Percentiles rank a stretch among this genome's conserved stretches.
Evolutionary conservation across 164 flowering plant species (phyloP).

Genomic region (Magnolia kwangsiensis): DNA sequence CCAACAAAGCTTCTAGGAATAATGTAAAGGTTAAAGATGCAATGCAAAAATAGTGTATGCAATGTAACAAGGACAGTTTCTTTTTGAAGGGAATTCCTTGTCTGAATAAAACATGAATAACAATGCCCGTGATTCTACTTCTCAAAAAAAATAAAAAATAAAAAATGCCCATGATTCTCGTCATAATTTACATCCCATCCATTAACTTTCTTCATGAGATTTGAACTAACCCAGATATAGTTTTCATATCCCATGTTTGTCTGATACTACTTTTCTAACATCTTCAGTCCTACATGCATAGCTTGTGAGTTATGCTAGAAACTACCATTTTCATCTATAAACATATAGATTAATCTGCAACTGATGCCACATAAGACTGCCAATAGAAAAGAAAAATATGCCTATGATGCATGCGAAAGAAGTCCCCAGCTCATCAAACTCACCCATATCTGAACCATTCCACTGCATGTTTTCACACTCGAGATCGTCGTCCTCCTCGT

Average conservation of each 20-base stretch:
- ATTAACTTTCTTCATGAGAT: not conserved
- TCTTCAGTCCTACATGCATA: not conserved
- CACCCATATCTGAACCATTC: slow-evolving; percentile 75
- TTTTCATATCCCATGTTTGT: too few species aligned
- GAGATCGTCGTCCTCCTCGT: slow-evolving; percentile 81
- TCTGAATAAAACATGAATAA: not conserved
- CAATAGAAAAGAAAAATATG: not conserved
- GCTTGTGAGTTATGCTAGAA: not conserved
- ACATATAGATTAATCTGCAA: not conserved
- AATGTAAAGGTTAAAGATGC: not conserved
- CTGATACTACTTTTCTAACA: not conserved
- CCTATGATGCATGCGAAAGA: not conserved
- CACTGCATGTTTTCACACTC: slow-evolving; percentile 70
- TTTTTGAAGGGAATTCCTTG: not conserved
- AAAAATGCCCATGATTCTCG: not conserved
- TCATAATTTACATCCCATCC: not conserved
- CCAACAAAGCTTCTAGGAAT: not conserved
- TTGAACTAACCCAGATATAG: too few species aligned
- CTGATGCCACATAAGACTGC: not conserved
- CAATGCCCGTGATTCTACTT: not conserved
- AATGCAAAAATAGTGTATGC: not conserved
- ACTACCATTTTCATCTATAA: not conserved
- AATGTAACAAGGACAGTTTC: not conserved
- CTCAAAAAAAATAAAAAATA: too few species aligned
- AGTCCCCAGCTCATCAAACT: slow-evolving; percentile 15